Conservation (phyloP, 2,329 filamentous ascomycete species). For the Scytalidium lignicola region DNA sequence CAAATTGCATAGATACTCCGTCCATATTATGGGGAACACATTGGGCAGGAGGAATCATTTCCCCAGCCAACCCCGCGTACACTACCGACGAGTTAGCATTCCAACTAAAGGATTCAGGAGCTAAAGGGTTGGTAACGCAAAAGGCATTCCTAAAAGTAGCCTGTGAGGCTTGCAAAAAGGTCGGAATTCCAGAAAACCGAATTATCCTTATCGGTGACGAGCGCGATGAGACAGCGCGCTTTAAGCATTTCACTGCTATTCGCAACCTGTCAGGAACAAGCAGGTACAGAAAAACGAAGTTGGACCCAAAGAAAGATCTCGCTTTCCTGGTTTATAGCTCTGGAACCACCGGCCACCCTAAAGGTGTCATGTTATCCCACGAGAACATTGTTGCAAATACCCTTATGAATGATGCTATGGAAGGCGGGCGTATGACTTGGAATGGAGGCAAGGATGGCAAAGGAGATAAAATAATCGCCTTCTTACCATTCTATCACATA, state of each 20-base stretch:
- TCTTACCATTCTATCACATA: no score
- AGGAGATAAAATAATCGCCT: conserved; percentile 66
- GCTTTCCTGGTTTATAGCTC: conserved; percentile 85
- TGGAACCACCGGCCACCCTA: conserved; percentile 86
- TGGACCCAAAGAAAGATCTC: conserved; percentile 66
- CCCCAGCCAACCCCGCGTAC: conserved; percentile 86
- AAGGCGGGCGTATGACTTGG: conserved; percentile 51
- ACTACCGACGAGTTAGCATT: conserved; percentile 78
- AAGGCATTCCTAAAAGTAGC: conserved; percentile 59
- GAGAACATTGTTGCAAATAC: conserved; percentile 75
- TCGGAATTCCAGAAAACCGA: conserved; percentile 63
- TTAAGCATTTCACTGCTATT: conserved; percentile 70
- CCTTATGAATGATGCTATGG: conserved; percentile 47
- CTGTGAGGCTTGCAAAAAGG: conserved; percentile 61
- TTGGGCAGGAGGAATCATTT: conserved; percentile 78
- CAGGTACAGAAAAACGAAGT: conserved; percentile 53
- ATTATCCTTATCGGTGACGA: conserved; percentile 73
- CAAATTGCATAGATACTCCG: conserved; percentile 81
- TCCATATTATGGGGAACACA: conserved; percentile 70
- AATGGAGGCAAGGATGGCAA: conserved; percentile 54
- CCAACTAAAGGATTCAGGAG: conserved; percentile 74
- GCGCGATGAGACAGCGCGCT: conserved; percentile 49
- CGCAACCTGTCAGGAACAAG: conserved; percentile 56
- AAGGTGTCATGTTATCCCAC: conserved; percentile 86
- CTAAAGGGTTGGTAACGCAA: conserved; percentile 73